A percentile compares a stretch with the other conserved stretches of the same genome.
Evolutionary conservation across 164 flowering plant species (phyloP).

Genomic region (Macadamia tetraphylla): DNA sequence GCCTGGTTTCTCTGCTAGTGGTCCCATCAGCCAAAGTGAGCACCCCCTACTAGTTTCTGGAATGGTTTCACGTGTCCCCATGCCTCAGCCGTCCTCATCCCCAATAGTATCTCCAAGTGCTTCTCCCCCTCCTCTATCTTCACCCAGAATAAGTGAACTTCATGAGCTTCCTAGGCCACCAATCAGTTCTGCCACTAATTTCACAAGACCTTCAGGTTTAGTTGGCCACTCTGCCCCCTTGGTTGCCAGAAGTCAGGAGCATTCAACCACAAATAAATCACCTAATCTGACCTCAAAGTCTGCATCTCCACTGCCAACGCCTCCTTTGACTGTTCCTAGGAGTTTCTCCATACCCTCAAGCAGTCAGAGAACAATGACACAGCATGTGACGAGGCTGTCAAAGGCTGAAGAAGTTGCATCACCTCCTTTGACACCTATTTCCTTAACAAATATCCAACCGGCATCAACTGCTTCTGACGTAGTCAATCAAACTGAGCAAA

Average conservation of each 20-base stretch:
- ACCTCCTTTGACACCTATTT: conserved; percentile 80
- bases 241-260: conserved; percentile 34
- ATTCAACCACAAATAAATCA: conserved; percentile 26
- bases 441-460: conserved; percentile 36
- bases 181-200: conserved; percentile 7
- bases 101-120: conserved; percentile 56
- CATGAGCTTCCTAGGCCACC: conserved; percentile 98
- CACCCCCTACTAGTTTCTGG: conserved; percentile 42
- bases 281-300: conserved; percentile 28
- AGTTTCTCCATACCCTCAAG: conserved; percentile 90
- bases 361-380: conserved; percentile 48
- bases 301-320: conserved; percentile 68
- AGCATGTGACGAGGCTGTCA: conserved; percentile 37
- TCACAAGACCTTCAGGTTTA: conserved; percentile 27
- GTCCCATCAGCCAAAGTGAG: conserved; percentile 34
- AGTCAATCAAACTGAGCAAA: conserved; percentile 32
- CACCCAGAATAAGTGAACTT: conserved; percentile 87
- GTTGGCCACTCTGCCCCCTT: conserved; percentile 71
- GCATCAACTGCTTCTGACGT: conserved; percentile 29
- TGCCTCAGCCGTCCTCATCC: conserved; percentile 33
- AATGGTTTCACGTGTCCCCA: conserved; percentile 34
- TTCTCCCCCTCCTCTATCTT: conserved; percentile 53
- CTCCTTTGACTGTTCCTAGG: conserved; percentile 57
- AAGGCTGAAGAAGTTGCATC: conserved; percentile 48
- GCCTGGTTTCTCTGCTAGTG: conserved; percentile 34